Conservation (phyloP, 225 moss, liverwort and hornwort species). For the Lunularia cruciata region DNA sequence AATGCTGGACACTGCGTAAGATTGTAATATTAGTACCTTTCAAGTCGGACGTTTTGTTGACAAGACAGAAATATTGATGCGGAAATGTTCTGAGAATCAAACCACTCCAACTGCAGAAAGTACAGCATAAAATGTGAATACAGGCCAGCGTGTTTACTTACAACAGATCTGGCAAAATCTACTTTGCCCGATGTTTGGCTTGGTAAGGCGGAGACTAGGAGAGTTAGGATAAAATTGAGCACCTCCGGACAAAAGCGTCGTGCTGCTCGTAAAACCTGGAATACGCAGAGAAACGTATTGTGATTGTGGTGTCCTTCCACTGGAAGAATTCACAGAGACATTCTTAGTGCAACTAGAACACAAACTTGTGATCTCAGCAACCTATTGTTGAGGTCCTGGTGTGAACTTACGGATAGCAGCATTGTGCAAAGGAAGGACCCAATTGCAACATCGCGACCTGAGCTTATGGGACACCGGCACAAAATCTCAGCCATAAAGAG, state of each 20-base stretch:
- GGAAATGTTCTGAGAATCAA: too few species aligned
- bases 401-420: constrained; percentile 70
- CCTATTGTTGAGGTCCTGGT: neutral
- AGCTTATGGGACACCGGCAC: constrained; percentile 80
- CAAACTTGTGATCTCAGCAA: too few species aligned
- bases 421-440: constrained; percentile 84
- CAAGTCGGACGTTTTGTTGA: too few species aligned
- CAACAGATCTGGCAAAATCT: constrained; percentile 23
- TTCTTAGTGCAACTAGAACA: too few species aligned
- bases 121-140: too few species aligned
- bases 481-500: constrained; percentile 91
- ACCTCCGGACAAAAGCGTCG: constrained; percentile 91
- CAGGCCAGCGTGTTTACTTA: constrained; percentile 2
- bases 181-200: constrained; percentile 34
- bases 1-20: constrained; percentile 73
- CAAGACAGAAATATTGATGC: too few species aligned
- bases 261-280: constrained; percentile 75
- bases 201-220: constrained; percentile 82
- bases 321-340: too few species aligned
- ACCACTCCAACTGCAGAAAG: too few species aligned
- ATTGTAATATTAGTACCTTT: too few species aligned
- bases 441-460: constrained; percentile 72
- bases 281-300: neutral
- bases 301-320: too few species aligned
- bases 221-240: constrained; percentile 73